These are phyloP conservation scores for Ligustrum vulgare DNA, from an alignment of 257 asterid genomes.

Conservation along the genomic window DNA sequence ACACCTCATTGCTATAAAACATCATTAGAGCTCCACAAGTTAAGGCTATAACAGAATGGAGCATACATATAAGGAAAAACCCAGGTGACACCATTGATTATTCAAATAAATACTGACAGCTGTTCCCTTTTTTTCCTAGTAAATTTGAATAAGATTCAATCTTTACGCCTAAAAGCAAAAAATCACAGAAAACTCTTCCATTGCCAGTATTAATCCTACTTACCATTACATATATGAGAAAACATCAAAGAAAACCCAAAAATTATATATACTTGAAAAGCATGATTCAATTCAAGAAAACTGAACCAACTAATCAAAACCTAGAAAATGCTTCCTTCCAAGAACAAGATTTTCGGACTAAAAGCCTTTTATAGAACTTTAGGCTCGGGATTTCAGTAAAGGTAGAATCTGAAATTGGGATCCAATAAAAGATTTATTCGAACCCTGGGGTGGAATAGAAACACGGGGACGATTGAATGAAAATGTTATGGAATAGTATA, in stretches of 20 bases:
- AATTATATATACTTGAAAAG: not conserved
- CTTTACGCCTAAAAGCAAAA: slow-evolving; percentile 14
- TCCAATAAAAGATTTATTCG: slow-evolving; percentile 17
- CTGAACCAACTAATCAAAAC: slow-evolving; percentile 14
- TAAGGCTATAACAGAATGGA: slow-evolving; percentile 76
- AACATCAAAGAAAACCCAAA: slow-evolving; percentile 13
- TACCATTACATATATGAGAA: not conserved
- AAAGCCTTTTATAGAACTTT: slow-evolving; percentile 19
- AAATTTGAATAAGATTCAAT: slow-evolving; percentile 28
- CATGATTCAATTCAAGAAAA: slow-evolving; percentile 21
- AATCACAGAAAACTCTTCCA: slow-evolving; percentile 5
- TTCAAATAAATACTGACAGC: not conserved
- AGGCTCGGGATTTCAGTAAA: not conserved
- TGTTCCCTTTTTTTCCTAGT: not conserved
- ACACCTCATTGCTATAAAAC: slow-evolving; percentile 66
- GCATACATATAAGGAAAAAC: slow-evolving; percentile 65
- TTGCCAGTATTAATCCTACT: slow-evolving; percentile 1
- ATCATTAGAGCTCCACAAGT: slow-evolving; percentile 83
- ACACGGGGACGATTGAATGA: slow-evolving; percentile 23
- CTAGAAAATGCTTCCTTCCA: slow-evolving; percentile 3
- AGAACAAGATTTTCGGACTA: slow-evolving; percentile 15
- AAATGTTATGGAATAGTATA: not conserved
- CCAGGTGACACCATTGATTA: slow-evolving; percentile 65
- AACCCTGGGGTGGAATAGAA: slow-evolving; percentile 7
- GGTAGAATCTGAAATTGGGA: slow-evolving; percentile 8